Percentiles rank a stretch among this genome's conserved stretches.
Evolutionary conservation across 768 basidiomycete species (phyloP).

Genomic region (Glaciozyma antarctica): DNA sequence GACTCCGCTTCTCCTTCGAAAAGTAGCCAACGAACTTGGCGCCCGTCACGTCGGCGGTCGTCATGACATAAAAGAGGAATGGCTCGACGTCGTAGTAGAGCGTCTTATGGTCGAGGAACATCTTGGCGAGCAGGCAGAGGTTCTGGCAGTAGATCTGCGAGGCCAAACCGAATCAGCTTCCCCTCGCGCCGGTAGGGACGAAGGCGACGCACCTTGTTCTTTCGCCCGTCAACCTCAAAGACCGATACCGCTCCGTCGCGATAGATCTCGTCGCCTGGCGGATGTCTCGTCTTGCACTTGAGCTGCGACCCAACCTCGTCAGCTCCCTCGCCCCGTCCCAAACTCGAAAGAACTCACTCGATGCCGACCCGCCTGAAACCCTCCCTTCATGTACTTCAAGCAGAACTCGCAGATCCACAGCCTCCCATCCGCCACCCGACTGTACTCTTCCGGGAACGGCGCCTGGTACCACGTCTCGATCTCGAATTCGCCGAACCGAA

Average conservation of each 20-base stretch:
- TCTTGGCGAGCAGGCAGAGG: slow-evolving; percentile 89
- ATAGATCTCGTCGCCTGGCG: slow-evolving; percentile 97
- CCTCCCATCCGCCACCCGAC: slow-evolving; percentile 77
- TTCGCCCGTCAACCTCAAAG: slow-evolving; percentile 95
- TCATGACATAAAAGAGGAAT: slow-evolving; percentile 96
- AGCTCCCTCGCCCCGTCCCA: neutral
- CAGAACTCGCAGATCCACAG: slow-evolving; percentile 98
- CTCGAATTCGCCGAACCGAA: slow-evolving; percentile 62
- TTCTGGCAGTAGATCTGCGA: slow-evolving; percentile 94
- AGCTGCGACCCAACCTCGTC: slow-evolving; percentile 46
- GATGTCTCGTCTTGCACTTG: slow-evolving; percentile 90
- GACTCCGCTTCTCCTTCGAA: slow-evolving; percentile 94
- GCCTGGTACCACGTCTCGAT: slow-evolving; percentile 99
- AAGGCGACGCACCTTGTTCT: slow-evolving; percentile 66
- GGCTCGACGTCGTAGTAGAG: slow-evolving; percentile 99
- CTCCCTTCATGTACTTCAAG: slow-evolving; percentile 93
- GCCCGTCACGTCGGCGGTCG: slow-evolving; percentile 69
- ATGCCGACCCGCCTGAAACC: slow-evolving; percentile 75
- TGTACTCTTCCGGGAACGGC: slow-evolving; percentile 96
- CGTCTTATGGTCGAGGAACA: slow-evolving; percentile 98
- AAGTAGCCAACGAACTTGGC: slow-evolving; percentile 97
- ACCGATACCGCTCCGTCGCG: slow-evolving; percentile 77
- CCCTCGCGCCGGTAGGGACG: neutral
- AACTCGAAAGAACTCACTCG: slow-evolving; percentile 49
- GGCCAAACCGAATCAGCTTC: neutral